Evolutionary conservation across 495 filamentous ascomycete genomes (phyloP), one percentile per base, ranked within the genome.

Genomic region (Talaromyces stipitatus): DNA sequence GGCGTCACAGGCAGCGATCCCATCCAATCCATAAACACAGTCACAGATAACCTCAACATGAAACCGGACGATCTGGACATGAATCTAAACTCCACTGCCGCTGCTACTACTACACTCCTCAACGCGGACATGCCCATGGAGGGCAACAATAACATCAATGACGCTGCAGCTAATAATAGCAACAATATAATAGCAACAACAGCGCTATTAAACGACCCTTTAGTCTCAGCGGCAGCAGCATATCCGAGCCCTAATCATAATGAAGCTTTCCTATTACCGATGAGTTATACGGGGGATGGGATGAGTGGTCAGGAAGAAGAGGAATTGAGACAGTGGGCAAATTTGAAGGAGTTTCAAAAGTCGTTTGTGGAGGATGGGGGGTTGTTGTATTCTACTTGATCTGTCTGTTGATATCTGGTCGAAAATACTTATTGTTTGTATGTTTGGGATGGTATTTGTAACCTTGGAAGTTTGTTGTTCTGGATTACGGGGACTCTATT

Each of bases 301-400:
- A 57, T 32, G 16, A 69, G 72, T 41, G 78, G 82, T 45, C 84
- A 86, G 23, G 89, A 92, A 48, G 88, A 92, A 67, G 77, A 83
- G 51, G 86, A 90, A 62, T 64, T 91, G 57, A 72, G 80, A 33
- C 77, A 79, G 50, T 95, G 90, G 90, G 82, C 83, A 0, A 86
- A 84, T 64, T 68, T 95, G 62, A 82, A 85, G 53, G 83, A 88
- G 52, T 85, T 86, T 57, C 90, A 91, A 70, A 63, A 80, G 53
- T 81, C 82, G 45, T 90, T 91, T 63, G 78, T 81, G n/a, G 80
- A 84, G 55, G 79, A 72, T 9, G 87, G 87, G 2, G 85, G 82
- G 20, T 29, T 71, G 23, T 75, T 84, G 20, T 68, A 64, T 26
- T 64, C 72, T 47, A 36, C 73, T n/a, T 69, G 48, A 62, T 24